Percentiles rank a stretch among this genome's conserved stretches.
Evolutionary conservation across 495 filamentous ascomycete genomes (phyloP).

Genomic region (Hyaloscypha variabilis): DNA sequence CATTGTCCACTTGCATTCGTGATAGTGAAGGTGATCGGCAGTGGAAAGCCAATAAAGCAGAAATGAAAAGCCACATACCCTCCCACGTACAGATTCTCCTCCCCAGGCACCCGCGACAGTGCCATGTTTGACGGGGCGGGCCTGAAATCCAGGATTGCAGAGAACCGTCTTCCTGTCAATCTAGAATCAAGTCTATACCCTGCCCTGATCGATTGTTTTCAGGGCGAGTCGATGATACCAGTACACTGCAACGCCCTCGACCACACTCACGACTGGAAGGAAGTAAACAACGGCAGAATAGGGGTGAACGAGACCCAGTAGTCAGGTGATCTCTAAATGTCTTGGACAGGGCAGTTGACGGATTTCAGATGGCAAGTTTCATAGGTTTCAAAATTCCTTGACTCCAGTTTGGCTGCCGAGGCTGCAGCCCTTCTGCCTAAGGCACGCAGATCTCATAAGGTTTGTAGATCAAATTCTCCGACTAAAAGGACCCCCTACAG

Average conservation of each 20-base stretch:
- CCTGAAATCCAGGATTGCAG: constrained; percentile 28
- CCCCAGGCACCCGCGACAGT: constrained; percentile 61
- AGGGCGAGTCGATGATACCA: not conserved
- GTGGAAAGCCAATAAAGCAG: not conserved
- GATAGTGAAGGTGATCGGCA: not conserved
- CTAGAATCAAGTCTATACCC: constrained; percentile 3
- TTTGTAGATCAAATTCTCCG: not conserved
- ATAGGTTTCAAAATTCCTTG: too few species aligned
- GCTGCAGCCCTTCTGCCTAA: not conserved
- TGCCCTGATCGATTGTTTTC: too few species aligned
- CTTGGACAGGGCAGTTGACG: not conserved
- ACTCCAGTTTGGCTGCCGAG: too few species aligned
- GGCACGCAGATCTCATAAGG: not conserved
- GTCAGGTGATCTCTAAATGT: not conserved
- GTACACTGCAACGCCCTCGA: not conserved
- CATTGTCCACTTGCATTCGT: too few species aligned
- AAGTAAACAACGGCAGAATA: not conserved
- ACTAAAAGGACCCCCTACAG: not conserved
- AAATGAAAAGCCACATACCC: constrained; percentile 66
- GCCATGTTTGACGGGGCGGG: constrained; percentile 28
- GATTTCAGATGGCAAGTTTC: too few species aligned
- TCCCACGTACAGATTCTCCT: constrained; percentile 77
- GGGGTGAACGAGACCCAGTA: too few species aligned
- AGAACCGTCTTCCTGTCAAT: not conserved
- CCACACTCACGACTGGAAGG: not conserved